These are phyloP conservation scores for Globisporangium alternatum DNA, from an alignment of 352 stramenopile species.

Conservation along the genomic window DNA sequence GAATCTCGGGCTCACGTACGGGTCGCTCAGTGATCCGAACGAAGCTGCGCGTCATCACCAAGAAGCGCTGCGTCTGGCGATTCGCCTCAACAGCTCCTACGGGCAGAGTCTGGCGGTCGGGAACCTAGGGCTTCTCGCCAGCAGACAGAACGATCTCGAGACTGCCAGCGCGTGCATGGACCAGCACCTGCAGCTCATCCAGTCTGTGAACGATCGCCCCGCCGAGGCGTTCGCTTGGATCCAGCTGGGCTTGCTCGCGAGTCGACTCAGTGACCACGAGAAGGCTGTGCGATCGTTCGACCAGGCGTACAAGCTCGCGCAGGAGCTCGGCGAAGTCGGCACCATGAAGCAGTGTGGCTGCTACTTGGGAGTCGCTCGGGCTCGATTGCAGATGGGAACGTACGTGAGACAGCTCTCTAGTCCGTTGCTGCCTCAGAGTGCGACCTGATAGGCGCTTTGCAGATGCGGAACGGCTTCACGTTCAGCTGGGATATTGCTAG, in stretches of 20 bases:
- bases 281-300: conserved; percentile 75
- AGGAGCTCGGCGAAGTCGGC: conserved; percentile 58
- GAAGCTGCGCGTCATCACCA: conserved; percentile 83
- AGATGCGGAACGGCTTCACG: no score
- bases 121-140: conserved; percentile 84
- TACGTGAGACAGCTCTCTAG: conserved; percentile 50
- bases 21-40: conserved; percentile 59
- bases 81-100: conserved; percentile 82
- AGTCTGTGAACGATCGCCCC: conserved; percentile 74
- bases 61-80: conserved; percentile 81
- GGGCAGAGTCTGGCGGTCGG: conserved; percentile 85
- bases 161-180: conserved; percentile 86
- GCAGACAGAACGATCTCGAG: conserved; percentile 74
- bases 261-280: conserved; percentile 47
- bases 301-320: conserved; percentile 71
- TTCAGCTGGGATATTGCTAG: no score
- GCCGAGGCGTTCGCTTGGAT: conserved; percentile 86
- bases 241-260: conserved; percentile 77
- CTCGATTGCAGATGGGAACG: conserved; percentile 58
- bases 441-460: conserved; percentile 4
- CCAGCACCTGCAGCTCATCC: conserved; percentile 87
- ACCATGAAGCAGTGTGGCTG: conserved; percentile 80
- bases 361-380: conserved; percentile 73
- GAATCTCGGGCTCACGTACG: conserved; percentile 82
- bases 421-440: conserved; percentile 13